phyloP scores from a whole-genome alignment of 2,329 filamentous ascomycete genomes.

The Alternaria rosae region DNA sequence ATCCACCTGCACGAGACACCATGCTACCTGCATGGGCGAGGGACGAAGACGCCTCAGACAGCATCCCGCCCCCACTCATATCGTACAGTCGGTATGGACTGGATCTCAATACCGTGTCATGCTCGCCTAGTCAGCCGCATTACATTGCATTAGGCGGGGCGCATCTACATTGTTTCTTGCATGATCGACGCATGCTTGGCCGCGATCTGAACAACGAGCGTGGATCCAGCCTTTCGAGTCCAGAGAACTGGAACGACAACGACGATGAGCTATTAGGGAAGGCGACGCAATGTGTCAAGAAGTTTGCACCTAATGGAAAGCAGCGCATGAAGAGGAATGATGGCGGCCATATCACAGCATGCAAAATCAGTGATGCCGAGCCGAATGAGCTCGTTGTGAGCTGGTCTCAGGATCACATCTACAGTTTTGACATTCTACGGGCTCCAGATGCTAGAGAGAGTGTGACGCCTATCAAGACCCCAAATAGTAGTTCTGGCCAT shows the following conservation, averaged over 20 bases:
- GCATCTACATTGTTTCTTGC: conserved; percentile 72
- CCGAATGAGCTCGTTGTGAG: conserved; percentile 73
- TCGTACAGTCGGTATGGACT: conserved; percentile 69
- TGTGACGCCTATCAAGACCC: conserved; percentile 25
- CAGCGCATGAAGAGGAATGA: conserved; percentile 61
- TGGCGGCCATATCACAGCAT: conserved; percentile 72
- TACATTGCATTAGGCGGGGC: conserved; percentile 75
- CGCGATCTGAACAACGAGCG: conserved; percentile 64
- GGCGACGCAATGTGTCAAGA: conserved; percentile 70
- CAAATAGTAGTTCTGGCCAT: conserved; percentile 21
- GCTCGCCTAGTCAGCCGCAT: conserved; percentile 70
- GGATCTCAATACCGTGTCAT: conserved; percentile 73
- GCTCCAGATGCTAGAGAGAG: conserved; percentile 63
- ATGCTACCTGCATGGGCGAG: conserved; percentile 36
- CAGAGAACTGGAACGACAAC: conserved; percentile 49
- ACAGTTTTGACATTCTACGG: conserved; percentile 69
- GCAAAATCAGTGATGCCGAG: conserved; percentile 73
- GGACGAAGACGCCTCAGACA: conserved; percentile 54
- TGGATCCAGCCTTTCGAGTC: conserved; percentile 56
- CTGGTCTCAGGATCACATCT: conserved; percentile 72
- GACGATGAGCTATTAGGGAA: conserved; percentile 64
- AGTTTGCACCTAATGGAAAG: conserved; percentile 70
- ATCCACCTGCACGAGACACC: conserved; percentile 56
- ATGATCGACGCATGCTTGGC: conserved; percentile 72
- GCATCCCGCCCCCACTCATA: conserved; percentile 69